These are phyloP conservation scores for Rhizoclosmatium globosum DNA, from an alignment of 192 early-diverging fungal genomes.

Conservation along the genomic window DNA sequence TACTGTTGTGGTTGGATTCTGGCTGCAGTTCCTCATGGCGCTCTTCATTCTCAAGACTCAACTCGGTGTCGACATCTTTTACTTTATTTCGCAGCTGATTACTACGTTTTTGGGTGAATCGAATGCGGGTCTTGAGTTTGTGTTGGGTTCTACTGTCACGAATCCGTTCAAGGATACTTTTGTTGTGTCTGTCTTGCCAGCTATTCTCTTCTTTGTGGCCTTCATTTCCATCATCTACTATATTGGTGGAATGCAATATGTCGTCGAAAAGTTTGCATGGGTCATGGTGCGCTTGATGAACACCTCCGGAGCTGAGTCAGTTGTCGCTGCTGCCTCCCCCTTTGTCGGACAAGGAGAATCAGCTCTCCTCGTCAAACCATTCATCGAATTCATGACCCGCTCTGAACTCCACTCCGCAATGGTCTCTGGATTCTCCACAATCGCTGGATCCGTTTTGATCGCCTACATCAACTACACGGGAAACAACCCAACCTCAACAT, in stretches of 20 bases:
- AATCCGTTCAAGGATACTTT: conserved; percentile 57
- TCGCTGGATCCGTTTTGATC: conserved; percentile 78
- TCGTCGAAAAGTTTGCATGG: conserved; percentile 71
- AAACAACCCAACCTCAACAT: conserved; percentile 47
- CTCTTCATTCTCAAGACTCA: conserved; percentile 79
- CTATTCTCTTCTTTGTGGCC: conserved; percentile 88
- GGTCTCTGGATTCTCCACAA: conserved; percentile 90
- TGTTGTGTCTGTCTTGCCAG: conserved; percentile 78
- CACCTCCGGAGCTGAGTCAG: conserved; percentile 82
- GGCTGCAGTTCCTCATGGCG: conserved; percentile 81
- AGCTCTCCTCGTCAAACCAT: conserved; percentile 82
- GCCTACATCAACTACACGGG: conserved; percentile 77
- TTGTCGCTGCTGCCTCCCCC: conserved; percentile 86
- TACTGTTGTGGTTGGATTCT: conserved; percentile 74
- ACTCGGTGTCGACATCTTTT: conserved; percentile 63
- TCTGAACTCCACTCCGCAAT: conserved; percentile 89
- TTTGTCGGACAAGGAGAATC: conserved; percentile 87
- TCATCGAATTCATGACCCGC: conserved; percentile 81
- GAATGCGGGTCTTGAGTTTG: conserved; percentile 70
- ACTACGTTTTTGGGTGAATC: conserved; percentile 72
- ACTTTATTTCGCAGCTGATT: conserved; percentile 70
- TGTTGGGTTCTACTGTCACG: conserved; percentile 65
- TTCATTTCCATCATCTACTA: conserved; percentile 87
- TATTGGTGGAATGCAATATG: conserved; percentile 82
- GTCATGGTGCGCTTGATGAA: conserved; percentile 74